Base-by-base conservation (phyloP, 148 eudicot species). In the Drosera capensis region DNA sequence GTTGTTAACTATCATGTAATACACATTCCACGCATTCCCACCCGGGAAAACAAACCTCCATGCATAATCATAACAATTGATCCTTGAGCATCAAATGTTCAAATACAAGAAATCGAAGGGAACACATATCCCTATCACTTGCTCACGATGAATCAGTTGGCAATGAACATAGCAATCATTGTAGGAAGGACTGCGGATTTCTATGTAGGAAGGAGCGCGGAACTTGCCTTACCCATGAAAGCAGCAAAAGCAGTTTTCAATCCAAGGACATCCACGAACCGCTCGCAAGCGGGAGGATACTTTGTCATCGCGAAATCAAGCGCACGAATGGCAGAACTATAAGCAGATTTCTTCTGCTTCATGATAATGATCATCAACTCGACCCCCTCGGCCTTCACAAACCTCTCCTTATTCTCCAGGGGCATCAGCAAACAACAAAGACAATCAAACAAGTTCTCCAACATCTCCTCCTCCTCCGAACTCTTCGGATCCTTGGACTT, bases 181-280 rank as follows among this genome's bases (percentile, higher is more conserved):
- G n/a, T n/a, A n/a, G n/a, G n/a, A n/a, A n/a, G n/a, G n/a, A n/a
- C n/a, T n/a, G n/a, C n/a, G n/a, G n/a, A n/a, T n/a, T n/a, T n/a
- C n/a, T n/a, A n/a, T n/a, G n/a, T n/a, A n/a, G n/a, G n/a, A n/a
- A 64, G 65, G 43, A 45, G 46, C n/a, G 39, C 5, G 23, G 61
- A 46, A 92, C 99, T 92, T 92, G 95, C 99, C 99, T 92, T 92
- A 85, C 99, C 99, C 99, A 92, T 92, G 61, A 85, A 92, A 71
- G 99, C 95, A 24, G 93, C 82, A 56, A 92, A 85, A 0, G 94
- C 99, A 30, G 99, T 85, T 70, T 85, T 92, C 70, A 92, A 72
- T 38, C 99, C 99, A 78, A 92, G 68, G 65, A 92, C 94, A 72
- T 92, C 99, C 54, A 92, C 87, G 62, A 92, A 92, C 51, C 99